Conservation (phyloP, 108 stramenopile genomes). For the Cylindrotheca closterium region DNA sequence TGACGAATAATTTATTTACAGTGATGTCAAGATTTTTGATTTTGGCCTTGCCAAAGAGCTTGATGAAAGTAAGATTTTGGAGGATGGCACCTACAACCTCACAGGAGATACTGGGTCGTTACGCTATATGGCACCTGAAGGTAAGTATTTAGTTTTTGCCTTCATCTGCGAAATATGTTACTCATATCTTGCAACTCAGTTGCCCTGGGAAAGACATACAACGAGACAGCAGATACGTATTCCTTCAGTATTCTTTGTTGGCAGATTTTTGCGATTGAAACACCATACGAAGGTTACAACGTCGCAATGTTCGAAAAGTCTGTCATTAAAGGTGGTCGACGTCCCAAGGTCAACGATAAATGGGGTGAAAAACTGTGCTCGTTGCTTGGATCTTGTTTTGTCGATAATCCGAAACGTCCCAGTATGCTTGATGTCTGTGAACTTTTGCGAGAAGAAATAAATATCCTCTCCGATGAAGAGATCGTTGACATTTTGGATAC, state of each 20-base stretch:
- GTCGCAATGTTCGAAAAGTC: slow-evolving; percentile 55
- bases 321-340: slow-evolving; percentile 51
- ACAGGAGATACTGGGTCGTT: slow-evolving; percentile 75
- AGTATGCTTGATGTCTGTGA: slow-evolving; percentile 60
- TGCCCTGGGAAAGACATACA: slow-evolving; percentile 72
- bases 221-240: slow-evolving; percentile 84
- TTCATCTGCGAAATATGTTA: too few relatives aligned
- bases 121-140: slow-evolving; percentile 84
- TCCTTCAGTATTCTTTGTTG: slow-evolving; percentile 83
- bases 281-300: slow-evolving; percentile 67
- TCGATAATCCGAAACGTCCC: slow-evolving; percentile 56
- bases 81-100: slow-evolving; percentile 63
- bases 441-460: slow-evolving; percentile 64
- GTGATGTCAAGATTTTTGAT: slow-evolving; percentile 69
- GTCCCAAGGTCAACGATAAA: slow-evolving; percentile 57
- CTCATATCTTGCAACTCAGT: too few relatives aligned
- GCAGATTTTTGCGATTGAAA: slow-evolving; percentile 73
- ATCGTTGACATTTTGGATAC: slow-evolving; percentile 36
- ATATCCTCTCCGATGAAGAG: slow-evolving; percentile 51
- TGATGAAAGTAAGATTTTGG: slow-evolving; percentile 19
- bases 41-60: slow-evolving; percentile 75
- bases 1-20: slow-evolving; percentile 7
- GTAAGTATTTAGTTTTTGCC: not conserved
- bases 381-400: slow-evolving; percentile 29
- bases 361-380: slow-evolving; percentile 42